Base-by-base conservation (phyloP, 2,329 filamentous ascomycete species). In the Colletotrichum trifolii region DNA sequence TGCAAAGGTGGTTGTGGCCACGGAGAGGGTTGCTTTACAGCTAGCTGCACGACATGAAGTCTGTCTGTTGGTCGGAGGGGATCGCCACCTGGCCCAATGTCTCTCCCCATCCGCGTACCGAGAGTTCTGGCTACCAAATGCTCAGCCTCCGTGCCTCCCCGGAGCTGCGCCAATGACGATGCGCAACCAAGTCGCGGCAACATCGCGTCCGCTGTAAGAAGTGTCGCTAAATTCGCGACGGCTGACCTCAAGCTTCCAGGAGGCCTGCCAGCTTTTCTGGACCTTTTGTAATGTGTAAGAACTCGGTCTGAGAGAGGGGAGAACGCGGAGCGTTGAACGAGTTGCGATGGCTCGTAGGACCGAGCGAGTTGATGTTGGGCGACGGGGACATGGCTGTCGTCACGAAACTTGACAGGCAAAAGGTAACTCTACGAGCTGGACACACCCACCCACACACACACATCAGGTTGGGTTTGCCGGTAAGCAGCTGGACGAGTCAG, bases 91-190 rank as follows among this genome's bases (percentile, higher is more conserved):
- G 38, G 42, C 40, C 46, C 58, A 40, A 53, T 47, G 58, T 62
- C 48, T 53, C 57, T 39, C 46, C 25, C 43, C 48, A 46, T 33
- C 36, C 12, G 25, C 35, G 47, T 53, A 43, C 58, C 63, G 53
- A 66, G 53, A 63, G 63, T 66, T 66, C 25, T 63, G 43, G 59
- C 33, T 46, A 38, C 25, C 38, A 53, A 59, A 42, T 66, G 52
- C 63, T 66, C 63, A 66, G 63, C 63, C 63, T 57, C 63, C 48
- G 34, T 63, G 25, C 63, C 63, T 57, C 63, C 52, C 38, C 57
- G 35, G 40, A 48, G 47, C 40, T 42, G 38, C 47, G 48, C 48
- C 47, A 47, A 39, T 50, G 46, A 43, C 47, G 53, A 48, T 38
- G 47, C 38, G 55, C 39, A 12, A 46, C 25, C 56, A 15, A 34